phyloP scores from a whole-genome alignment of 1,284 basidiomycete genomes.

The Coniophora puteana region DNA sequence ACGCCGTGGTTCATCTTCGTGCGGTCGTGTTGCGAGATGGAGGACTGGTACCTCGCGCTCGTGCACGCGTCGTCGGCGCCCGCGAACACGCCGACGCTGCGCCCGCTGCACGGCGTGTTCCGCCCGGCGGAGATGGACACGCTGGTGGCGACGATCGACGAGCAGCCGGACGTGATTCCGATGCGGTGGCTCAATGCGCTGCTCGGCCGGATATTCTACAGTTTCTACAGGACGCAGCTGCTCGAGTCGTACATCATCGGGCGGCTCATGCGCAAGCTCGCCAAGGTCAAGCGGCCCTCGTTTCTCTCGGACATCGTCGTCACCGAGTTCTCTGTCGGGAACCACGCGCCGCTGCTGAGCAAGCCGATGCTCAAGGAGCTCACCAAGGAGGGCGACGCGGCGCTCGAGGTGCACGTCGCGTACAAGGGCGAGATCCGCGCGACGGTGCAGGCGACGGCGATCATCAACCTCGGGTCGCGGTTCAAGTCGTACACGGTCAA shows the following conservation, averaged over 20 bases:
- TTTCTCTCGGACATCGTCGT: conserved; percentile 87
- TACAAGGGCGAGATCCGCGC: conserved; percentile 87
- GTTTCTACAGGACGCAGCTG: conserved; percentile 79
- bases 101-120: conserved; percentile 65
- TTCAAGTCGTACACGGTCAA: conserved; percentile 91
- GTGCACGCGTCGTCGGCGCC: conserved; percentile 69
- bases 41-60: conserved; percentile 94
- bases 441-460: conserved; percentile 86
- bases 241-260: conserved; percentile 85
- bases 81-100: conserved; percentile 50
- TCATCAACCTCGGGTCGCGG: conserved; percentile 74
- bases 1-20: conserved; percentile 90
- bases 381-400: conserved; percentile 87
- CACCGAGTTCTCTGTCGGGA: conserved; percentile 87
- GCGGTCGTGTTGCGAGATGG: conserved; percentile 81
- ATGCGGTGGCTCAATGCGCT: conserved; percentile 97
- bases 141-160: conserved; percentile 84
- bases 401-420: conserved; percentile 81
- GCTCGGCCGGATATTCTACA: conserved; percentile 89
- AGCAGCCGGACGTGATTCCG: conserved; percentile 91
- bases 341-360: conserved; percentile 77
- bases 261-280: conserved; percentile 90
- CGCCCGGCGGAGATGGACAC: conserved; percentile 77
- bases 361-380: conserved; percentile 98
- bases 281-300: conserved; percentile 83